Evolutionary conservation across 495 filamentous ascomycete species (phyloP).

Genomic region (Cenococcum geophilum): DNA sequence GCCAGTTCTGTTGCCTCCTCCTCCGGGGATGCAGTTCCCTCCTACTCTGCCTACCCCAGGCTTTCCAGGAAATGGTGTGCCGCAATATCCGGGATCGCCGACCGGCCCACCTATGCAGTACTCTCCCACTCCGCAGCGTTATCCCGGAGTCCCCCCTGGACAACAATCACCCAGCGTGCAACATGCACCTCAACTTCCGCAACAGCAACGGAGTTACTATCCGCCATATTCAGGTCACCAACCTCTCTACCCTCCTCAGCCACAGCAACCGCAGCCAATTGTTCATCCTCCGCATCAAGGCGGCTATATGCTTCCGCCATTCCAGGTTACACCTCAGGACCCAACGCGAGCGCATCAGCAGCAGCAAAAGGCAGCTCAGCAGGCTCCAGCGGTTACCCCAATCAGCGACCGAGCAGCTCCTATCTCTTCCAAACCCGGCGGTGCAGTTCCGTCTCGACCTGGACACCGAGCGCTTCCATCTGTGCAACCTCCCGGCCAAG

Average conservation of each 20-base stretch:
- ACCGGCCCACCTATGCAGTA: constrained; percentile 11
- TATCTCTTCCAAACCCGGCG: neutral
- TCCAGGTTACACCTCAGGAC: constrained; percentile 33
- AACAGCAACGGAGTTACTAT: constrained; percentile 22
- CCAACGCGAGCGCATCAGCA: constrained; percentile 26
- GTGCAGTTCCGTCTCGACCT: neutral
- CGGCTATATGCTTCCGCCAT: constrained; percentile 39
- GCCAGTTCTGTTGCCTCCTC: constrained; percentile 15
- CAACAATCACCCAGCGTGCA: constrained; percentile 13
- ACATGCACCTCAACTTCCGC: constrained; percentile 15
- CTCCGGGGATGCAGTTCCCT: constrained; percentile 27
- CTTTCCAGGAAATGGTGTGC: constrained; percentile 25
- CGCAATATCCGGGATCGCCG: constrained; percentile 25
- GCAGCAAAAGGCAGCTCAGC: constrained; percentile 15
- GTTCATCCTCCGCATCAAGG: constrained; percentile 31
- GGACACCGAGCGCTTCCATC: constrained; percentile 7
- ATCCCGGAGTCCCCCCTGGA: constrained; percentile 9
- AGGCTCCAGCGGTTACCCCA: constrained; percentile 23
- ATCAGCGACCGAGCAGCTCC: neutral
- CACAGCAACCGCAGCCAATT: constrained; percentile 17
- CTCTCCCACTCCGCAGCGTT: constrained; percentile 21
- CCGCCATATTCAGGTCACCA: constrained; percentile 21
- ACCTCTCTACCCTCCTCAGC: constrained; percentile 16
- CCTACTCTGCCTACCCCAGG: constrained; percentile 14
- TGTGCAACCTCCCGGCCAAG: constrained; percentile 3